These are phyloP conservation scores for Cytospora paraplurivora DNA, from an alignment of 2,329 filamentous ascomycete genomes.

Conservation along the genomic window DNA sequence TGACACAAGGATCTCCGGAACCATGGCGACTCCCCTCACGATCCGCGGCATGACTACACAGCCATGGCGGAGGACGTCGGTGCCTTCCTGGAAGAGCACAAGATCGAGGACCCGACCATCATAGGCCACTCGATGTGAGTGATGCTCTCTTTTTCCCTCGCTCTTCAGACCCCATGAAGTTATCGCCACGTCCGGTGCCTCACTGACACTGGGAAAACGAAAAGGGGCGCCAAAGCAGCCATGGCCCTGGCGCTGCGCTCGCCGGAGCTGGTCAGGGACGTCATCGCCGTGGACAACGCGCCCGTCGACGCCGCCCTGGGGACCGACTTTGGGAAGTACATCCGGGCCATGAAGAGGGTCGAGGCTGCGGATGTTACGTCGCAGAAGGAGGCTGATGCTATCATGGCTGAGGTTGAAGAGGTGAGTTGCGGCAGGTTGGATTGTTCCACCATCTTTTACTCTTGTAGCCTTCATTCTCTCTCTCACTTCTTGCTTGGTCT, in stretches of 20 bases:
- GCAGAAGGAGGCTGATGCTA: conserved; percentile 77
- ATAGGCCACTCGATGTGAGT: conserved; percentile 92
- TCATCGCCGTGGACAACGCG: conserved; percentile 90
- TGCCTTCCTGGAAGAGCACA: conserved; percentile 73
- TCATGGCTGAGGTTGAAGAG: conserved; percentile 73
- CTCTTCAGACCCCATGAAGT: background rate
- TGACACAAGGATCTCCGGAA: conserved; percentile 77
- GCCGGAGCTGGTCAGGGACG: conserved; percentile 66
- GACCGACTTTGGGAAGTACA: conserved; percentile 76
- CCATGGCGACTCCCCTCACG: conserved; percentile 87
- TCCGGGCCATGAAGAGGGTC: conserved; percentile 81
- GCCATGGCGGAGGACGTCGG: conserved; percentile 83
- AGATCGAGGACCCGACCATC: conserved; percentile 69
- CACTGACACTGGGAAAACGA: background rate
- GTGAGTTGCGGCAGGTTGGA: too few relatives aligned
- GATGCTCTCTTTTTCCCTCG: background rate
- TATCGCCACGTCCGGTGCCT: background rate
- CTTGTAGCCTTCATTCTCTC: background rate
- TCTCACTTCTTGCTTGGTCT: too few relatives aligned
- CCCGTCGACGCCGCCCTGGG: conserved; percentile 78
- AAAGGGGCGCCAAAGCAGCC: conserved; percentile 84
- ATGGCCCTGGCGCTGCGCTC: conserved; percentile 81
- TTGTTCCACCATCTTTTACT: too few relatives aligned
- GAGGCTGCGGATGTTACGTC: conserved; percentile 68
- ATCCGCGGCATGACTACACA: conserved; percentile 73